These are phyloP conservation scores for Ceratocystis alfenasii DNA, from an alignment of 2,329 filamentous ascomycete species.

Conservation along the genomic window DNA sequence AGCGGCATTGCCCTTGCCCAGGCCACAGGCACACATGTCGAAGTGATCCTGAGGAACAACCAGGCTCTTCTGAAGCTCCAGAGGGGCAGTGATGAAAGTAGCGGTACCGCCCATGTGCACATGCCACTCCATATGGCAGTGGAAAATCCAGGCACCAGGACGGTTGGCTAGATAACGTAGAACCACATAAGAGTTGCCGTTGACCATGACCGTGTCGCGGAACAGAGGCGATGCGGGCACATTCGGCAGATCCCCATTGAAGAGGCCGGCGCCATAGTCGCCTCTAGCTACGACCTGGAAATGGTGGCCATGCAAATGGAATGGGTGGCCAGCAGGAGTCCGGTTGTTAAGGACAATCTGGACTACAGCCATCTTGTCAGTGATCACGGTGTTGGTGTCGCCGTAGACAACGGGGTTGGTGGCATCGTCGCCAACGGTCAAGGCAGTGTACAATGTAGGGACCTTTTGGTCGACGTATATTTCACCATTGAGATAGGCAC, in stretches of 20 bases:
- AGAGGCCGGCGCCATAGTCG: conserved; percentile 24
- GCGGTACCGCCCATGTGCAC: conserved; percentile 37
- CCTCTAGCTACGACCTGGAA: conserved; percentile 38
- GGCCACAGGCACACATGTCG: conserved; percentile 30
- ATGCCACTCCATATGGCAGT: conserved; percentile 47
- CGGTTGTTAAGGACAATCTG: conserved; percentile 42
- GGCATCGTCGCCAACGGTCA: conserved; percentile 41
- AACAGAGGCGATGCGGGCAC: conserved; percentile 33
- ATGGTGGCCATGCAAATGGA: conserved; percentile 45
- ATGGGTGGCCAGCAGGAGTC: conserved; percentile 39
- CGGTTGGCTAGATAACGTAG: conserved; percentile 37
- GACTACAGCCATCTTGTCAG: conserved; percentile 32
- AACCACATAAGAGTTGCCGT: conserved; percentile 38
- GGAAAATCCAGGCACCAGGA: conserved; percentile 37
- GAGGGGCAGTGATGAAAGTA: conserved; percentile 30
- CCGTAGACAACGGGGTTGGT: conserved; percentile 35
- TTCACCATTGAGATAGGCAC: conserved; percentile 15
- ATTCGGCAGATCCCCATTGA: conserved; percentile 28
- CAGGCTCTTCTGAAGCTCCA: conserved; percentile 38
- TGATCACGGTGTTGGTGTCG: conserved; percentile 33
- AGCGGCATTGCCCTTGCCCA: conserved; percentile 45
- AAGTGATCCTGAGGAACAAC: conserved; percentile 38
- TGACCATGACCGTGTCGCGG: conserved; percentile 40
- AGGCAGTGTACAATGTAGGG: conserved; percentile 59
- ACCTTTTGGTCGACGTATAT: conserved; percentile 58